Evolutionary conservation across 2,329 filamentous ascomycete species (phyloP), one percentile per base, ranked within the genome.

Genomic region (Didymosphaeria variabile): DNA sequence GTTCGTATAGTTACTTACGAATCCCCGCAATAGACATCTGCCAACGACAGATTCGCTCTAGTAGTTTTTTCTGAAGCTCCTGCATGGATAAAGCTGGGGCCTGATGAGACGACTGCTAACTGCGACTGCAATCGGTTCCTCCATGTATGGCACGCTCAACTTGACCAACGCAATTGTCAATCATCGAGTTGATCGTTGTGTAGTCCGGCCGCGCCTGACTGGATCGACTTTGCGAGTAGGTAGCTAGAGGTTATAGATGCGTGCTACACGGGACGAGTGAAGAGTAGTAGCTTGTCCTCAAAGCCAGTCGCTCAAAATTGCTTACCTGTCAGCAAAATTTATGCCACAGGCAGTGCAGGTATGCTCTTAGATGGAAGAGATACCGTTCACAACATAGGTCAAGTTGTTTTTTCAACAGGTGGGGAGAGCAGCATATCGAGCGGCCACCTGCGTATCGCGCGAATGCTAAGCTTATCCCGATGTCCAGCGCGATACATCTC

Each of bases 401-500:
- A 55, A 15, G 52, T 15, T 21, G 52, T 57, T 17, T 44, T 54
- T 6, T 72, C 66, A n/a, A 56, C 53, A 21, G 69, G 67, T 12
- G 75, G 74, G 8, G 69, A 57, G 13, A 76, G 60, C 15, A 78
- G 57, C 54, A 72, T 42, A 49, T 78, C 70, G 5, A 79, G 64
- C 13, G 76, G 76, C 77, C 77, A 79, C 55, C 78, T 78, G 13
- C 77, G 71, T 40, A 78, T 61, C 10, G 75, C 73, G 8, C 76
- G 67, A 32, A 78, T 76, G 21, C 40, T 65, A 42, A 76, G 63
- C 4, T 64, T 31, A 54, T 74, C 65, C 8, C 36, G 62, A 47
- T 75, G 94, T 0, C 94, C 94, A 0, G 86, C 87, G 77, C 91
- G 86, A 72, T 87, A 97, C 94, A 99, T 97, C 79, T 98, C 94